Evolutionary conservation across 257 asterid genomes (phyloP), one percentile per base, ranked within the genome.

Genomic region (Lantana camara): DNA sequence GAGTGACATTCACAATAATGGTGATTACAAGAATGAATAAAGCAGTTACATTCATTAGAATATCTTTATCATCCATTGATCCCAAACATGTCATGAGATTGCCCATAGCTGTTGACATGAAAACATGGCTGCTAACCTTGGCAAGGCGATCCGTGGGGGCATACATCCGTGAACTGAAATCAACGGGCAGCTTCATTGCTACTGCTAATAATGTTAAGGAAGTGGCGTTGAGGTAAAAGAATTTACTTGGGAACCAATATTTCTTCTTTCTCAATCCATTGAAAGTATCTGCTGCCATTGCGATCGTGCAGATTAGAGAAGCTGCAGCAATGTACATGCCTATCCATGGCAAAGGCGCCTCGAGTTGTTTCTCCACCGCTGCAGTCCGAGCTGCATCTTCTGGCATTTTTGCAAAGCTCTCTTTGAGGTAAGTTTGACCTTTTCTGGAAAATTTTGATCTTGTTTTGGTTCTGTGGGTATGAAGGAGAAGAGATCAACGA

Each of bases 291-390:
- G 75, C 75, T 0, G 73, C 75, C 83, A 78, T 78, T n/a, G 77
- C 70, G 4, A 71, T 53, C 1, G 78, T 57, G 67, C 77, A 78
- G 57, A 71, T 32, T 1, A 73, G n/a, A 51, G 83, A 70, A 44
- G 83, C 75, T 58, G 65, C 47, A 4, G 80, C 80, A 5, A 66
- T 73, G 8, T 78, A 78, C 64, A 67, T 46, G 80, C 83, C 80
- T 24, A 78, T 78, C 83, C 83, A 78, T 34, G 77, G 80, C 60
- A 78, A 65, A 11, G 83, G 80, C 8, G 70, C 82, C 32, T 73
- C 76, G 23, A 69, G 74, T 51, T 69, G 79, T 38, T 21, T 49
- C 54, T 74, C 72, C 53, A 78, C 71, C 47, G 50, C 73, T 22
- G 62, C 79, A 22, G 42, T 9, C 1, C 59, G 42, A 23, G 66